Base-by-base conservation (phyloP, 2,329 filamentous ascomycete genomes). In the Xylariaceae sp. region DNA sequence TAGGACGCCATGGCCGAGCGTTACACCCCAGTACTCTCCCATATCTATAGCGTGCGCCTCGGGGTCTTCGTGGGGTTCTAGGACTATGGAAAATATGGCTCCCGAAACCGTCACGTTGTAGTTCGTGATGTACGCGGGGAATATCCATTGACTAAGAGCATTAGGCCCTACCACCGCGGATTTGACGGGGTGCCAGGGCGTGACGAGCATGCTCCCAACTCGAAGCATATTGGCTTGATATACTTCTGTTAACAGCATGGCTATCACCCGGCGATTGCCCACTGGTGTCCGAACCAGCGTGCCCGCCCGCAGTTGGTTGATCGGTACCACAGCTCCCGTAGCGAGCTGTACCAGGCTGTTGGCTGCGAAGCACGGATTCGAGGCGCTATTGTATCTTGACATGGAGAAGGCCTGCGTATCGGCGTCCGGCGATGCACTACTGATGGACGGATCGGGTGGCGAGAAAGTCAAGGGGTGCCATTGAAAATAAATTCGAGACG, bases 151-250 rank as follows among this genome's bases (percentile, higher is more conserved):
- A 43, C 68, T 64, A 12, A 63, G 56, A 12, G 6, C 55, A 68
- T 3, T 5, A 19, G 19, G 12, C 12, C 4, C 31, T 19, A 19
- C 19, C 6, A 19, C 3, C 9, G 37, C 39, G 26, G 49, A 34
- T 27, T 69, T 73, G 2, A 86, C 67, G 1, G 83, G 83, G 63
- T 86, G 83, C 79, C 80, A 85, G 0, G 78, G 76, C 29, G 83
- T 85, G 31, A 84, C 75, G 5, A 78, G 64, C 6, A 84, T 68
- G 2, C 63, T 58, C 1, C 73, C 73, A 0, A 84, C 65, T 0
- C 70, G 70, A 19, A 19, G 55, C 76, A 79, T 63, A 85, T 71
- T 1, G 63, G 55, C 68, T 41, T 66, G 54, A 2, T 57, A 52
- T 0, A 82, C 74, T 0, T 67, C 64, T 4, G 79, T 84, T 62